Evolutionary conservation across 2,329 filamentous ascomycete species (phyloP).

Genomic region (Talaromyces sp.): DNA sequence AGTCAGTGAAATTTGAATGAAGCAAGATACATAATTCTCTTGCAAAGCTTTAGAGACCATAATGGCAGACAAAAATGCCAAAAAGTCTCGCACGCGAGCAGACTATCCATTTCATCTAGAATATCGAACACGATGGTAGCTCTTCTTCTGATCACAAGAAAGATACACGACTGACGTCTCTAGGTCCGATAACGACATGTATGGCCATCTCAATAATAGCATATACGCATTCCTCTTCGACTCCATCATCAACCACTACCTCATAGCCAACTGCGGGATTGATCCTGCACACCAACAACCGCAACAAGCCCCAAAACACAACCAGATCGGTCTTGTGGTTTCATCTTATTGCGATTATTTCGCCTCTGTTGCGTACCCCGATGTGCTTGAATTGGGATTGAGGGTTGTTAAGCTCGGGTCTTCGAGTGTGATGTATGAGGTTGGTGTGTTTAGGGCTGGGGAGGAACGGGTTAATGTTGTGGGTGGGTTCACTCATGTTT

Average conservation of each 20-base stretch:
- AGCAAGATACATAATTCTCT: neutral
- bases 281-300: conserved; percentile 48
- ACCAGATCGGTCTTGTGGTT: conserved; percentile 78
- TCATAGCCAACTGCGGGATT: conserved; percentile 73
- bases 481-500: conserved; percentile 82
- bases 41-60: conserved; percentile 18
- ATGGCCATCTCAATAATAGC: conserved; percentile 87
- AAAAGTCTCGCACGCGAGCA: conserved; percentile 57
- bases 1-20: neutral
- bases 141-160: too few relatives aligned
- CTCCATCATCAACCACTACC: conserved; percentile 82
- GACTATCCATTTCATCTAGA: conserved; percentile 79
- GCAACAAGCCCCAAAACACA: conserved; percentile 30
- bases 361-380: conserved; percentile 74
- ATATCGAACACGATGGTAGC: conserved; percentile 80
- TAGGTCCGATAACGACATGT: conserved; percentile 94
- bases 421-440: conserved; percentile 85
- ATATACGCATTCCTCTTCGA: conserved; percentile 87
- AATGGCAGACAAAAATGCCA: conserved; percentile 45
- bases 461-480: conserved; percentile 74
- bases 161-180: conserved; percentile 1
- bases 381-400: conserved; percentile 74
- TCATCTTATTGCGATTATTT: conserved; percentile 86
- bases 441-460: conserved; percentile 77
- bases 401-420: conserved; percentile 80